Evolutionary conservation across 345 rosid genomes (phyloP), one percentile per base, ranked within the genome.

Genomic region (Citrus unshiu): DNA sequence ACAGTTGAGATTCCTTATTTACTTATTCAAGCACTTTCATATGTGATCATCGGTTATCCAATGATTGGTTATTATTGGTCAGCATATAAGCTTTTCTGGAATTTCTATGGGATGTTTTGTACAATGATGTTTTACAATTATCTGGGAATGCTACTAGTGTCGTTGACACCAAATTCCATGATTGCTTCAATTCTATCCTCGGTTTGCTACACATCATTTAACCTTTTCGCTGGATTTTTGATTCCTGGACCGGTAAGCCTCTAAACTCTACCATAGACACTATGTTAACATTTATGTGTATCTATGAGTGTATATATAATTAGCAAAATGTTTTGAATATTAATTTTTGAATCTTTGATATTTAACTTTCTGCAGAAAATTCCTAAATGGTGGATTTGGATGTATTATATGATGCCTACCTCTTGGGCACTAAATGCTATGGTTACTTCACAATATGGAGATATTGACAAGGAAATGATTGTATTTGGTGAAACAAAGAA

Each of bases 321-420:
- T 54, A 54, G 21, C 9, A 24, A 51, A 19, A 2, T 57, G 60
- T 34, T 22, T 10, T 12, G 54, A 8, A n/a, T 32, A 25, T 57
- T 46, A 13, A 13, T 16, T 25, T 25, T 71, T 74, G 56, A 54
- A 46, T 12, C 51, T 25, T 71, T 74, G 56, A 18, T 54, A 54
- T 46, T 46, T 46, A 18, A 54, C 8, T 78, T 76, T 46, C 29
- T 81, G 86, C 93, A 93, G 98, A 83, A 84, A 68, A 87, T 95
- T n/a, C 98, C 98, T 6, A 86, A 83, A 49, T 93, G 97, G 94
- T 93, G 98, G 98, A 76, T 90, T 7, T 95, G 98, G 97, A 24
- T 88, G 60, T 93, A 88, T 76, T 91, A 90, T 73, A 4, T 87
- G 29, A 70, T 80, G 32, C 98, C 98, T 0, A 89, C 95, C 4